These are phyloP conservation scores for Jasminum sambac DNA, from an alignment of 257 asterid genomes.

Conservation along the genomic window DNA sequence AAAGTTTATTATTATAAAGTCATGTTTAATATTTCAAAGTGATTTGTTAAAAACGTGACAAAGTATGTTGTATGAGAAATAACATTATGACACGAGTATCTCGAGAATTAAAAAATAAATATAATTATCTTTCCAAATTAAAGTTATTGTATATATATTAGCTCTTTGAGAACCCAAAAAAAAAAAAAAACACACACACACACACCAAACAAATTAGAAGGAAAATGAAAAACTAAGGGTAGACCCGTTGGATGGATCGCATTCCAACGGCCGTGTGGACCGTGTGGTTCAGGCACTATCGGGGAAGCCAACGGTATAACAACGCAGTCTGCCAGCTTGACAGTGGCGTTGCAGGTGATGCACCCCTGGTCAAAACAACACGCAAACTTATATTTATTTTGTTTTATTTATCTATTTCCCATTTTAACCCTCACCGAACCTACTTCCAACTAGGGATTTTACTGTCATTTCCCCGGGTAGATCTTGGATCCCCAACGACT, in stretches of 20 bases:
- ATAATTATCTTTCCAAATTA: background rate
- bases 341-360: no score
- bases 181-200: no score
- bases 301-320: no score
- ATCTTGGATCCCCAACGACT: conserved; percentile 43
- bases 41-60: background rate
- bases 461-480: conserved; percentile 27
- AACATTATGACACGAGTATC: background rate
- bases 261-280: no score
- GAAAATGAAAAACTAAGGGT: no score
- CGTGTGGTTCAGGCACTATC: no score
- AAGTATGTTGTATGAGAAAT: background rate
- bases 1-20: background rate
- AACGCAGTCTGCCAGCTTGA: no score
- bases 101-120: background rate
- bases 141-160: no score
- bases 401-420: background rate
- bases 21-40: background rate
- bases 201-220: no score
- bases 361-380: no score
- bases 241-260: no score
- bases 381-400: background rate
- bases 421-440: conserved; percentile 22
- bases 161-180: no score
- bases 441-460: conserved; percentile 22